Evolutionary conservation across 2,329 filamentous ascomycete species (phyloP), one percentile per base, ranked within the genome.

Genomic region (Calonectria multiphialidica): DNA sequence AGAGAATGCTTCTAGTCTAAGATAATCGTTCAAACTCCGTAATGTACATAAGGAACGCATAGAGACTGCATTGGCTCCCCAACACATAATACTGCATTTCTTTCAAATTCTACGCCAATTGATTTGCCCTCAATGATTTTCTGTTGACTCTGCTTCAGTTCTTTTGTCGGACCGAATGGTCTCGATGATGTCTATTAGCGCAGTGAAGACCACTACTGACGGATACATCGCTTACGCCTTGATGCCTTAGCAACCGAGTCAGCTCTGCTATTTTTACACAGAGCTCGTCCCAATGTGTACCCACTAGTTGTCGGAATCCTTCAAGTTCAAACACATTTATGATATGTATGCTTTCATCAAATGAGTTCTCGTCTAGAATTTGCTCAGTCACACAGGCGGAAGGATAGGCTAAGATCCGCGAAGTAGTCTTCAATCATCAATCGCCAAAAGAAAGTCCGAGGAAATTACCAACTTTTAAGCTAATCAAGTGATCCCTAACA

Each of bases 321-420:
- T 40, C 68, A 4, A 70, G 28, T 37, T 70, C 61, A n/a, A 8
- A 59, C 9, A n/a, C 61, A 16, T 57, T 50, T 5, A 80, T 75
- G 0, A 87, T 73, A 70, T 87, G 83, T 12, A 87, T 78, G 1
- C 70, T 72, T 66, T 87, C 84, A 47, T 87, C 85, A 0, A 78
- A 10, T 3, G 82, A 70, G 0, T 57, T 66, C 0, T 77, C 67
- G 4, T 74, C 61, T 7, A 72, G 70, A 25, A 76, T 79, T 21
- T 73, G 44, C 0, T 81, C 80, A 0, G 84, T 84, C 1, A 69
- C 75, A 62, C 83, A 86, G 0, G 84, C 83, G 2, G 83, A 86
- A 5, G 86, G 81, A 53, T 83, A 86, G 0, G 80, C 84, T 5
- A 85, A 78, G 55, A 84, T 83, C 2, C 80, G 81, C 1, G 67